These are phyloP conservation scores for Talaromyces wortmannii DNA, from an alignment of 495 filamentous ascomycete species.

Conservation along the genomic window DNA sequence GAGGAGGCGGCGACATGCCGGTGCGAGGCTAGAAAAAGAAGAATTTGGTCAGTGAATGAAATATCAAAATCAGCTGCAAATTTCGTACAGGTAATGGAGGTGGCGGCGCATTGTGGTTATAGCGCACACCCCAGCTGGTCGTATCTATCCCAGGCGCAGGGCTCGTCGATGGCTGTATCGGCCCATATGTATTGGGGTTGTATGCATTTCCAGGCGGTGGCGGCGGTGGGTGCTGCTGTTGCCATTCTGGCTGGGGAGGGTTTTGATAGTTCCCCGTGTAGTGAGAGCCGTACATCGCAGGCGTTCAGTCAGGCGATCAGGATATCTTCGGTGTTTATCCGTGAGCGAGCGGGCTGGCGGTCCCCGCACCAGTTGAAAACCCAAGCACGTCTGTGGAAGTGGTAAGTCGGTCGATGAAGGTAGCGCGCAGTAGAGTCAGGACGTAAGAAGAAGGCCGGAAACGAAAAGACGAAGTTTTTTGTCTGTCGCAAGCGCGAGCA, in stretches of 20 bases:
- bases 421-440: too few species aligned
- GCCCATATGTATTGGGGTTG: slow-evolving; percentile 32
- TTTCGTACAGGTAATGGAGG: slow-evolving; percentile 42
- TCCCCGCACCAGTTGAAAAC: not conserved
- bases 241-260: slow-evolving; percentile 40
- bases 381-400: not conserved
- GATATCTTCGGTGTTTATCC: not conserved
- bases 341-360: not conserved
- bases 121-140: slow-evolving; percentile 37
- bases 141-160: slow-evolving; percentile 22
- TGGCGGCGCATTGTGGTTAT: slow-evolving; percentile 30
- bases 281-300: slow-evolving; percentile 11
- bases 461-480: too few species aligned
- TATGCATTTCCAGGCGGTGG: slow-evolving; percentile 18
- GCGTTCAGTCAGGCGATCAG: not conserved
- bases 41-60: slow-evolving; percentile 1
- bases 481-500: too few species aligned
- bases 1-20: slow-evolving; percentile 9
- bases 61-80: not conserved
- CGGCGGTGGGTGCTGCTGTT: slow-evolving; percentile 15
- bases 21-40: slow-evolving; percentile 24
- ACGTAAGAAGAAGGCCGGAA: too few species aligned
- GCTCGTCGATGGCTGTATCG: slow-evolving; percentile 22
- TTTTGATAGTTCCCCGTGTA: slow-evolving; percentile 12
- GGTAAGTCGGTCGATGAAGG: too few species aligned